Percentiles rank a stretch among this genome's conserved stretches.
These are phyloP conservation scores for Margaritispora aquatica DNA, from an alignment of 495 filamentous ascomycete species.

Conservation along the genomic window DNA sequence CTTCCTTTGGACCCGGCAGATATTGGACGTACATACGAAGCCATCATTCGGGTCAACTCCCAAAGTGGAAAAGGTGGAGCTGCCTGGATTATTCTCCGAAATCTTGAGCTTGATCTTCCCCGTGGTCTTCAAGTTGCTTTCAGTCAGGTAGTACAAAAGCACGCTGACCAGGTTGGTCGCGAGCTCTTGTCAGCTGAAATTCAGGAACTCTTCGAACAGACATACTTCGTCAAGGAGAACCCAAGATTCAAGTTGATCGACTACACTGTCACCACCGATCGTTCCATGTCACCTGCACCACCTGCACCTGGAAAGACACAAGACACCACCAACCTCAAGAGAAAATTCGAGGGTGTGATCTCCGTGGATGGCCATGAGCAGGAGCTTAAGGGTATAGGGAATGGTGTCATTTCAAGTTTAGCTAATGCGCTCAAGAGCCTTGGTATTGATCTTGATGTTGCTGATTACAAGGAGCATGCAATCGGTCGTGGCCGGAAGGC, in stretches of 20 bases:
- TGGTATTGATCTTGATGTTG: constrained; percentile 88
- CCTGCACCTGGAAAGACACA: constrained; percentile 60
- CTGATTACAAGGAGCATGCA: constrained; percentile 94
- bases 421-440: constrained; percentile 74
- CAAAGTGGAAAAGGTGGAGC: constrained; percentile 94
- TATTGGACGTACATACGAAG: constrained; percentile 94
- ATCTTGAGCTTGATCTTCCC: constrained; percentile 86
- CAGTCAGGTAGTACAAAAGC: constrained; percentile 74
- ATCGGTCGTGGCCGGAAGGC: constrained; percentile 73
- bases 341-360: constrained; percentile 83
- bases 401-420: constrained; percentile 84
- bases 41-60: constrained; percentile 95
- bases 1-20: constrained; percentile 90
- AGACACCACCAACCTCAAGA: constrained; percentile 69
- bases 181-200: constrained; percentile 84
- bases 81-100: constrained; percentile 87
- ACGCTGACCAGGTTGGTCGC: constrained; percentile 66
- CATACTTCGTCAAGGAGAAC: constrained; percentile 77
- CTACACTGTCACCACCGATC: constrained; percentile 85
- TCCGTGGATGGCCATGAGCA: constrained; percentile 78
- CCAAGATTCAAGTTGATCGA: constrained; percentile 84
- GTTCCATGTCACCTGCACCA: constrained; percentile 69
- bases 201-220: constrained; percentile 73
- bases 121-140: constrained; percentile 92
- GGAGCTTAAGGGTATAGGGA: constrained; percentile 70